Conservation (phyloP, 768 basidiomycete species). For the Coprinopsis sp. region DNA sequence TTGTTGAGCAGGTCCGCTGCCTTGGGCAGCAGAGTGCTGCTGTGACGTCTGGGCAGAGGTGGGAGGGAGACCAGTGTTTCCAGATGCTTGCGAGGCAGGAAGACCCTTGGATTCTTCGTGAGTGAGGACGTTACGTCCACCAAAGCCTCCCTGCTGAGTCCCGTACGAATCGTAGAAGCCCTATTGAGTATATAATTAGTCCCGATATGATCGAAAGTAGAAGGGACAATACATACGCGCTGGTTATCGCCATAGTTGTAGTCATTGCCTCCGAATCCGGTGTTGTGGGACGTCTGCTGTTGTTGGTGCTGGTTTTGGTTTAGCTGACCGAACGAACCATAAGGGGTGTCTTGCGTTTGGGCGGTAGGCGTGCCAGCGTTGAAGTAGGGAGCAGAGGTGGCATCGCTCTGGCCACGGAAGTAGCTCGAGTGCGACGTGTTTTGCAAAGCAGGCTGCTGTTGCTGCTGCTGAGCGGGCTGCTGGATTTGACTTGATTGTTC, state of each 20-base stretch:
- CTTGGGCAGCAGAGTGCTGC: constrained; percentile 44
- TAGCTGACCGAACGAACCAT: constrained; percentile 65
- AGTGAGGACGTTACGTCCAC: constrained; percentile 56
- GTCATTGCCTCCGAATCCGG: constrained; percentile 57
- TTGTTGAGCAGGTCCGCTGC: constrained; percentile 53
- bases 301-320: constrained; percentile 59
- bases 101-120: constrained; percentile 78
- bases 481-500: constrained; percentile 24
- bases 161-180: constrained; percentile 74
- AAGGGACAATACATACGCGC: constrained; percentile 42
- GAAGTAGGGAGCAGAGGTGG: constrained; percentile 55
- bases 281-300: constrained; percentile 52
- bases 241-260: constrained; percentile 67
- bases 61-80: constrained; percentile 41
- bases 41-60: constrained; percentile 52
- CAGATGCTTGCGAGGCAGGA: constrained; percentile 53
- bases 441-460: constrained; percentile 29
- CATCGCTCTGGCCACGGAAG: constrained; percentile 66
- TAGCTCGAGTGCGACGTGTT: constrained; percentile 48
- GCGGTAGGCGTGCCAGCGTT: constrained; percentile 69
- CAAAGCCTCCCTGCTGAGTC: constrained; percentile 56
- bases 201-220: constrained; percentile 8
- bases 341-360: constrained; percentile 59
- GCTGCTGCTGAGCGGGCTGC: constrained; percentile 36
- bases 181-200: constrained; percentile 31